Percentiles rank a stretch among this genome's conserved stretches.
These are phyloP conservation scores for Aspergillus tamarii DNA, from an alignment of 2,329 filamentous ascomycete species.

Conservation along the genomic window DNA sequence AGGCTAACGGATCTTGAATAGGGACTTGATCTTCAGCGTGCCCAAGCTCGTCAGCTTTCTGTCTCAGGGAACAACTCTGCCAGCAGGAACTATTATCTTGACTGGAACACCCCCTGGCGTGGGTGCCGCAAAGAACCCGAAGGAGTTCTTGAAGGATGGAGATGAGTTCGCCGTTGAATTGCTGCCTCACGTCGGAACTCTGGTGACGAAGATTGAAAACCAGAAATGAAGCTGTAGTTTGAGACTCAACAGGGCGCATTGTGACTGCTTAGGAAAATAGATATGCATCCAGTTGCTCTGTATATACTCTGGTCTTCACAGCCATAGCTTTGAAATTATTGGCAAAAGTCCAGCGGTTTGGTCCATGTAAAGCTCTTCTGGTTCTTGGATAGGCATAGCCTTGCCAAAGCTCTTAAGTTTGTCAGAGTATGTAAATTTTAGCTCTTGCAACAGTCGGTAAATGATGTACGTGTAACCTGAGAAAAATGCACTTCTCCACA, in stretches of 20 bases:
- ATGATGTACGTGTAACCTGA: too few relatives aligned
- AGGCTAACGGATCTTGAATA: constrained; percentile 29
- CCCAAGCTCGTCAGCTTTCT: constrained; percentile 47
- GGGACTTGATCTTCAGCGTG: constrained; percentile 59
- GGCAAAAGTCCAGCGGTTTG: not conserved
- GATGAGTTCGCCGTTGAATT: constrained; percentile 56
- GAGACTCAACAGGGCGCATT: not conserved
- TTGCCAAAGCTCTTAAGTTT: not conserved
- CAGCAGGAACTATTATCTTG: constrained; percentile 47
- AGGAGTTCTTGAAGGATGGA: constrained; percentile 49
- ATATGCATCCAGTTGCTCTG: not conserved
- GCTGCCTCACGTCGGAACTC: constrained; percentile 52
- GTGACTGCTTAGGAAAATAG: not conserved
- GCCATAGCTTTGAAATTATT: not conserved
- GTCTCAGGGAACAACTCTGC: constrained; percentile 47
- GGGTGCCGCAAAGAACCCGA: constrained; percentile 43
- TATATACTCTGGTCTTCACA: not conserved
- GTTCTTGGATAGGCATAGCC: not conserved
- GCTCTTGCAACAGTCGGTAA: not conserved
- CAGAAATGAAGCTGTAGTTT: constrained; percentile 17
- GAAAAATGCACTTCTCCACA: too few relatives aligned
- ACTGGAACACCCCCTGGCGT: constrained; percentile 50
- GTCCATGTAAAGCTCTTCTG: not conserved
- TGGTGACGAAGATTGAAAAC: constrained; percentile 49
- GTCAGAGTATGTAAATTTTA: too few relatives aligned